Percentiles rank a stretch among this genome's conserved stretches.
phyloP scores from a whole-genome alignment of 1,284 basidiomycete genomes.

The Moniliophthora roreri region DNA sequence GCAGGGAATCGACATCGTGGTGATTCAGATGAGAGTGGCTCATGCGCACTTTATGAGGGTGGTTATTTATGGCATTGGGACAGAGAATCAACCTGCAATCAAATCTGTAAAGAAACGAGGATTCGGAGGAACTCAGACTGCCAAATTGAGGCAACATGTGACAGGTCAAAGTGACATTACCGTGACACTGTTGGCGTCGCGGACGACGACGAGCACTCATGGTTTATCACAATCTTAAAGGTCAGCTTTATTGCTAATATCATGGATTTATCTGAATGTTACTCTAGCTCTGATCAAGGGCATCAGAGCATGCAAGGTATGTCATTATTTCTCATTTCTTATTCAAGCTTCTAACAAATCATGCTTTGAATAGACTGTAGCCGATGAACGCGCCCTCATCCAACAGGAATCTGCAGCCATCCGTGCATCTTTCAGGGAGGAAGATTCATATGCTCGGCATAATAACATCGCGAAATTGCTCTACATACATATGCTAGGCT shows the following conservation, averaged over 20 bases:
- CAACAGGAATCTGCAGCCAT: slow-evolving; percentile 99
- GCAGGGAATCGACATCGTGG: neutral
- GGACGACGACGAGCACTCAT: slow-evolving; percentile 37
- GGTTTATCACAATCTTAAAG: slow-evolving; percentile 92
- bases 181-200: neutral
- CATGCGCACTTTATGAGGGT: neutral
- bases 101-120: too few species aligned
- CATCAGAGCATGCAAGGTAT: slow-evolving; percentile 87
- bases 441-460: slow-evolving; percentile 90
- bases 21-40: neutral
- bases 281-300: slow-evolving; percentile 88
- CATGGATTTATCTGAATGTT: slow-evolving; percentile 17
- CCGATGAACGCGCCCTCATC: slow-evolving; percentile 96
- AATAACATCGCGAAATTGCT: slow-evolving; percentile 98
- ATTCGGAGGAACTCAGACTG: too few species aligned
- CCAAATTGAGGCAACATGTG: too few species aligned
- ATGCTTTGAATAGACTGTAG: slow-evolving; percentile 74
- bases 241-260: slow-evolving; percentile 39
- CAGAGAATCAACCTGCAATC: neutral
- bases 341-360: slow-evolving; percentile 19
- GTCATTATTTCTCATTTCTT: slow-evolving; percentile 4
- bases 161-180: neutral
- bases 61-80: neutral
- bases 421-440: slow-evolving; percentile 96
- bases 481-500: slow-evolving; percentile 99